Evolutionary conservation across 2,329 filamentous ascomycete species (phyloP).

Genomic region (Penicillium glabrum): DNA sequence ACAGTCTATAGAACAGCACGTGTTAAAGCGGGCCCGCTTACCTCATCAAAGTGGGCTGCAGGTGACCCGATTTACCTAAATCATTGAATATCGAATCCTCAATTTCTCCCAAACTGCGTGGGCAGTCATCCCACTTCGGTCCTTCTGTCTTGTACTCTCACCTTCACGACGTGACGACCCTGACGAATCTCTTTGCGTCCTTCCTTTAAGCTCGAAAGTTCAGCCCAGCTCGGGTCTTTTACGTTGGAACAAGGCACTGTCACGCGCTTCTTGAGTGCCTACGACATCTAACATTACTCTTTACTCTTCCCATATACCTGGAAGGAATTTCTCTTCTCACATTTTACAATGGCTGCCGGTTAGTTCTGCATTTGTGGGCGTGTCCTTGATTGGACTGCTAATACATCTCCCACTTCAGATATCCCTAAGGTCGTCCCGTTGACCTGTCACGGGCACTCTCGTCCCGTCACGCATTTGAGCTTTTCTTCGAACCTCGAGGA

Average conservation of each 20-base stretch:
- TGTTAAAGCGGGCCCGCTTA: conserved; percentile 1
- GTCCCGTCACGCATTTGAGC: conserved; percentile 85
- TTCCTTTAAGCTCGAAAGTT: conserved; percentile 22
- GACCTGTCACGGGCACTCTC: conserved; percentile 92
- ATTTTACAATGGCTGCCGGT: conserved; percentile 17
- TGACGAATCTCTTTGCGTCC: conserved; percentile 40
- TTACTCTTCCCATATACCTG: neutral
- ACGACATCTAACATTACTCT: neutral
- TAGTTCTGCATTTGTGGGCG: neutral
- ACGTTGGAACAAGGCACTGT: conserved; percentile 3
- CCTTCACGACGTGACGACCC: conserved; percentile 41
- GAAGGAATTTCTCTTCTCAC: neutral
- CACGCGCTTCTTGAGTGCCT: conserved; percentile 1
- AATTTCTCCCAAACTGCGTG: conserved; percentile 4
- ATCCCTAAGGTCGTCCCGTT: conserved; percentile 71
- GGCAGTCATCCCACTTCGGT: conserved; percentile 17
- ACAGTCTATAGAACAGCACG: neutral
- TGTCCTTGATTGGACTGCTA: neutral
- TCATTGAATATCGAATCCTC: conserved; percentile 1
- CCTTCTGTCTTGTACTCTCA: conserved; percentile 16
- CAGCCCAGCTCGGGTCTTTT: neutral
- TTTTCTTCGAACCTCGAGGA: conserved; percentile 84
- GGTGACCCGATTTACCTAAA: conserved; percentile 4
- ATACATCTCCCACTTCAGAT: conserved; percentile 26
- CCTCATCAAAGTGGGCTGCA: conserved; percentile 10